Conservation (phyloP, 1,139 yeast species). For the Pneumocystis jirovecii region DNA sequence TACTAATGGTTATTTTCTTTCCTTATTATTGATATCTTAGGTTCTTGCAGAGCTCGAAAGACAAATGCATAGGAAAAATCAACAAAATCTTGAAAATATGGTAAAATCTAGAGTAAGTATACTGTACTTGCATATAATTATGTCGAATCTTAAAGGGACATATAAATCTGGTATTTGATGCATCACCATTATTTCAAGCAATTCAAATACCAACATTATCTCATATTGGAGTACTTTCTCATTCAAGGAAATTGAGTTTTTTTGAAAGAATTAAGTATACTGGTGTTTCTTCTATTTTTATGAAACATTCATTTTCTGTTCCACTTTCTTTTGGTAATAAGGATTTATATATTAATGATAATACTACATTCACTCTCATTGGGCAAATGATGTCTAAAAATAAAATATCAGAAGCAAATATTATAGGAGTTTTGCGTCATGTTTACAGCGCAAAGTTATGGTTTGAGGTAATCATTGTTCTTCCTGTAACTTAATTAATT, state of each 20-base stretch:
- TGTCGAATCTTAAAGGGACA: not conserved
- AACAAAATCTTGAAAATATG: conserved; percentile 7
- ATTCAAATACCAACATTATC: not conserved
- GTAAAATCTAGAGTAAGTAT: conserved; percentile 8
- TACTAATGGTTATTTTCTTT: not conserved
- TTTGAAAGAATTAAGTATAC: conserved; percentile 4
- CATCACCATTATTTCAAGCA: not conserved
- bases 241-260: not conserved
- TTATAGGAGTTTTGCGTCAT: conserved; percentile 6
- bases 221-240: not conserved
- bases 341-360: not conserved
- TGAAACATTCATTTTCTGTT: conserved; percentile 5
- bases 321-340: conserved; percentile 6
- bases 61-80: conserved; percentile 5
- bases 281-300: conserved; percentile 3
- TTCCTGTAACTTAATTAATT: not conserved
- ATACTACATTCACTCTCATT: conserved; percentile 4
- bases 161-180: not conserved
- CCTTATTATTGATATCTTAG: not conserved
- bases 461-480: conserved; percentile 5
- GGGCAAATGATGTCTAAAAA: conserved; percentile 7
- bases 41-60: not conserved
- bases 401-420: conserved; percentile 5
- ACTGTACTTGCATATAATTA: not conserved
- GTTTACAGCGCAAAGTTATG: conserved; percentile 4